Evolutionary conservation across 352 stramenopile species (phyloP).

Genomic region (Phytophthora kernoviae): DNA sequence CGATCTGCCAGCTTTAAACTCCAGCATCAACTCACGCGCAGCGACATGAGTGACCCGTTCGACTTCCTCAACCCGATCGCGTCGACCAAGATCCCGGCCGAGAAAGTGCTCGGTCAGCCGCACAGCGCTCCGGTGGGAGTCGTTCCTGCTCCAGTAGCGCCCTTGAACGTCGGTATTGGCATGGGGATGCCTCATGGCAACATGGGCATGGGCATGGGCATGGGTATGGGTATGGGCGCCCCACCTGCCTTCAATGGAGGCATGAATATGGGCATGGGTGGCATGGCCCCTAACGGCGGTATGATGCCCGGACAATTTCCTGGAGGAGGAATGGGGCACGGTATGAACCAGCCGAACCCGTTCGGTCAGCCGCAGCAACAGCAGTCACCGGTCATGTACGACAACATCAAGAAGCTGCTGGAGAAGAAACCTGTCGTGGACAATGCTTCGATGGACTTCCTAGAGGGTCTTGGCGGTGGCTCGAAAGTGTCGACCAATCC

Average conservation of each 20-base stretch:
- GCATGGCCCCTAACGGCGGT: conserved; percentile 21
- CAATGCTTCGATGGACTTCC: conserved; percentile 64
- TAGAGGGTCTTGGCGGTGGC: conserved; percentile 59
- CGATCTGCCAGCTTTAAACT: conserved; percentile 23
- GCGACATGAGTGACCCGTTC: conserved; percentile 73
- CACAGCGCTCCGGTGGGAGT: conserved; percentile 25
- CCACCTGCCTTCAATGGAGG: background rate
- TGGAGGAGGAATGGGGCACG: conserved; percentile 28
- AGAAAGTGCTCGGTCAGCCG: conserved; percentile 33
- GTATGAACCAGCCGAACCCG: conserved; percentile 31
- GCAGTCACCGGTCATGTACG: conserved; percentile 71
- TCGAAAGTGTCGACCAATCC: conserved; percentile 15
- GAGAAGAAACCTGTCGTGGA: conserved; percentile 76
- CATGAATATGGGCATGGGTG: conserved; percentile 32
- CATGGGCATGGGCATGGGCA: conserved; percentile 8
- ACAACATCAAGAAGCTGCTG: conserved; percentile 85
- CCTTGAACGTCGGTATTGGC: conserved; percentile 32
- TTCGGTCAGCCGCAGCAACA: conserved; percentile 36
- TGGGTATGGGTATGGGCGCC: conserved; percentile 19
- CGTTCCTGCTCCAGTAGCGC: conserved; percentile 37
- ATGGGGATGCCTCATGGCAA: conserved; percentile 4
- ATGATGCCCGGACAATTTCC: conserved; percentile 29
- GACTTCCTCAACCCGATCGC: conserved; percentile 78
- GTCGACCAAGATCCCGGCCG: conserved; percentile 61
- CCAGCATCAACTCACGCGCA: conserved; percentile 5